Percentiles rank a stretch among this genome's conserved stretches.
phyloP scores from a whole-genome alignment of 139 green algal genomes.

The Auxenochlorella pyrenoidosa region DNA sequence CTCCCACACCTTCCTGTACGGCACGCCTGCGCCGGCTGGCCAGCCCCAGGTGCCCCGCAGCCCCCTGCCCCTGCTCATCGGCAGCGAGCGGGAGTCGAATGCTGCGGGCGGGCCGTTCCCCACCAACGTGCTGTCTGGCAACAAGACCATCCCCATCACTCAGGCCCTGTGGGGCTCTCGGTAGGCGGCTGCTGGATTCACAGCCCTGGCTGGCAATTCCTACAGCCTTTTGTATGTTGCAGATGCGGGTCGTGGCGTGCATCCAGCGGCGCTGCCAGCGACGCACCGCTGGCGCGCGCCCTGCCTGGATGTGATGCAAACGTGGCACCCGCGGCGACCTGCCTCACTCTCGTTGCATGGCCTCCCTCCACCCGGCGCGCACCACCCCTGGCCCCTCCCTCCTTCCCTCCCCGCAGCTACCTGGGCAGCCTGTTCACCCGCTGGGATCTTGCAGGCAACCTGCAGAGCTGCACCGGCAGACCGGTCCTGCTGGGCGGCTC shows the following conservation, averaged over 20 bases:
- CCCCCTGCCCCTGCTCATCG: conserved; percentile 9
- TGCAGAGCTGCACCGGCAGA: neutral
- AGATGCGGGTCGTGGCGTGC: too few species aligned
- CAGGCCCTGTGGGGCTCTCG: conserved; percentile 26
- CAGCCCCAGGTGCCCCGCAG: conserved; percentile 6
- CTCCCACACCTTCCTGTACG: conserved; percentile 1
- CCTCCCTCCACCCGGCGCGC: too few species aligned
- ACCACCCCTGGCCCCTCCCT: neutral
- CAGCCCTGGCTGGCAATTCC: too few species aligned
- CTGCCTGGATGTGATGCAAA: too few species aligned
- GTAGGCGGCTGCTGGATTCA: neutral
- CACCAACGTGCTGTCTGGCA: conserved; percentile 10
- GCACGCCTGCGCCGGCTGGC: neutral
- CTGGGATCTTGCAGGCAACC: conserved; percentile 24
- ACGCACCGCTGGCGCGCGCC: too few species aligned
- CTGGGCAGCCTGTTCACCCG: conserved; percentile 36
- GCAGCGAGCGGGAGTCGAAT: neutral
- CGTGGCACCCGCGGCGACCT: too few species aligned
- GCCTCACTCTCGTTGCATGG: too few species aligned
- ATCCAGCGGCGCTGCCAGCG: too few species aligned
- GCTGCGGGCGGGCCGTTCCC: conserved; percentile 38
- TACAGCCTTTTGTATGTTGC: too few species aligned
- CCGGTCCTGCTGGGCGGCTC: conserved; percentile 43
- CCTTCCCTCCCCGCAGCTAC: conserved; percentile 37
- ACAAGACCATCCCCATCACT: conserved; percentile 40